These are phyloP conservation scores for Asterionellopsis glacialis DNA, from an alignment of 108 stramenopile species.

Conservation along the genomic window DNA sequence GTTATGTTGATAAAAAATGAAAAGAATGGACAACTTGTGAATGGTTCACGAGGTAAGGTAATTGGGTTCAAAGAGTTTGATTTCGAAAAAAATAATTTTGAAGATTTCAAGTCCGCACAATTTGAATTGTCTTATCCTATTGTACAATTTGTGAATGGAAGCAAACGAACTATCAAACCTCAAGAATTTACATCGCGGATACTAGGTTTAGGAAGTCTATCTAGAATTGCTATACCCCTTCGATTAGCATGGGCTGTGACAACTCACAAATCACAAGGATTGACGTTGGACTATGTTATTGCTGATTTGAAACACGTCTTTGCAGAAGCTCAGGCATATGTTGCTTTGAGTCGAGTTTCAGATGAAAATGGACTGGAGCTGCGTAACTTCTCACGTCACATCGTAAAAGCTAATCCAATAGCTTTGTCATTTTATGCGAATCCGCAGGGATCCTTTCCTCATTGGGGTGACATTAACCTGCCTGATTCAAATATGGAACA, in stretches of 20 bases:
- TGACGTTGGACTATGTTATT: conserved; percentile 68
- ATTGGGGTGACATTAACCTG: too few species aligned
- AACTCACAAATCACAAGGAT: conserved; percentile 76
- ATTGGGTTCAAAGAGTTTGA: conserved; percentile 35
- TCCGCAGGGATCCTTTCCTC: too few species aligned
- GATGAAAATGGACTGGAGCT: conserved; percentile 41
- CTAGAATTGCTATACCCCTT: conserved; percentile 58
- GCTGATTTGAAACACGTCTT: conserved; percentile 79
- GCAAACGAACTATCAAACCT: conserved; percentile 12
- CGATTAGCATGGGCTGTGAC: conserved; percentile 74
- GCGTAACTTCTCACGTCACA: conserved; percentile 46
- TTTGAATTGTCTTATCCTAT: conserved; percentile 40
- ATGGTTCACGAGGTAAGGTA: conserved; percentile 74
- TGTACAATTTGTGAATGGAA: conserved; percentile 39
- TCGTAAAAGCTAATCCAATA: conserved; percentile 45
- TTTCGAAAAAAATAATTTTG: too few species aligned
- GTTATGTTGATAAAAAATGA: conserved; percentile 88
- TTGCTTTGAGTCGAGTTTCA: conserved; percentile 82
- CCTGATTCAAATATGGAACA: too few species aligned
- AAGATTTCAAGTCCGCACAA: too few species aligned
- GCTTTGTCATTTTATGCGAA: conserved; percentile 31
- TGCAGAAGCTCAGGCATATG: conserved; percentile 90
- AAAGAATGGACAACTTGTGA: conserved; percentile 42
- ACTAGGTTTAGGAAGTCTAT: conserved; percentile 31
- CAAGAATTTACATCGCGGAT: conserved; percentile 23